Evolutionary conservation across 352 stramenopile species (phyloP).

Genomic region (Phytopythium mirpurense): DNA sequence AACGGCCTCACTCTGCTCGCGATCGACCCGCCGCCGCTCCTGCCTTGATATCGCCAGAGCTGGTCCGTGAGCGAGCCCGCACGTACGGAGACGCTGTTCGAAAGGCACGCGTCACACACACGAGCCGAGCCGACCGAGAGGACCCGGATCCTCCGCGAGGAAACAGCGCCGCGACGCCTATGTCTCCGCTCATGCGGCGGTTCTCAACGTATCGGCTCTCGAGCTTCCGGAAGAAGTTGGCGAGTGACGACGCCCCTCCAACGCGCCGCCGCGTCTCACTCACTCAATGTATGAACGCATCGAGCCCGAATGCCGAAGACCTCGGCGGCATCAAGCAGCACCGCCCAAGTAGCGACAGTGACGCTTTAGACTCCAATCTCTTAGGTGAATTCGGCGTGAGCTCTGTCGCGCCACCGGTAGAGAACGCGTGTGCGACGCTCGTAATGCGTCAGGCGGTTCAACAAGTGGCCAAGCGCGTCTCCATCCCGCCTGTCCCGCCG

Average conservation of each 20-base stretch:
- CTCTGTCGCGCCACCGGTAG: not conserved
- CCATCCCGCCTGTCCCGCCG: constrained; percentile 29
- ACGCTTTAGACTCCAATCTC: not conserved
- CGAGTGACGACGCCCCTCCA: not conserved
- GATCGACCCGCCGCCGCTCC: not conserved
- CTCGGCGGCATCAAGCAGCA: constrained; percentile 14
- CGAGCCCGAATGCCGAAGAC: not conserved
- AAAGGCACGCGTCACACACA: constrained; percentile 27
- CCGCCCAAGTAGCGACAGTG: constrained; percentile 3
- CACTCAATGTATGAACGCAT: not conserved
- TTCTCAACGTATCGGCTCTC: constrained; percentile 7
- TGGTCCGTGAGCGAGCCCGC: constrained; percentile 34
- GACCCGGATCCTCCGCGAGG: not conserved
- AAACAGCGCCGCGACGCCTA: not conserved
- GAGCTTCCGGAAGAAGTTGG: not conserved
- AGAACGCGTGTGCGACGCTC: constrained; percentile 42
- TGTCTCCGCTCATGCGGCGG: not conserved
- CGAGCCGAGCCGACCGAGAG: constrained; percentile 2
- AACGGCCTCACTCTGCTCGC: not conserved
- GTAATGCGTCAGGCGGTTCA: constrained; percentile 56
- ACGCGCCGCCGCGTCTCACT: not conserved
- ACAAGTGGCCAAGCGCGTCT: constrained; percentile 38
- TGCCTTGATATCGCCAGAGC: constrained; percentile 17
- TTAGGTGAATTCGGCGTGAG: not conserved
- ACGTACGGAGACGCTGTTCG: constrained; percentile 52